These are phyloP conservation scores for Pythium pyrilobum DNA, from an alignment of 352 stramenopile genomes.

Conservation along the genomic window DNA sequence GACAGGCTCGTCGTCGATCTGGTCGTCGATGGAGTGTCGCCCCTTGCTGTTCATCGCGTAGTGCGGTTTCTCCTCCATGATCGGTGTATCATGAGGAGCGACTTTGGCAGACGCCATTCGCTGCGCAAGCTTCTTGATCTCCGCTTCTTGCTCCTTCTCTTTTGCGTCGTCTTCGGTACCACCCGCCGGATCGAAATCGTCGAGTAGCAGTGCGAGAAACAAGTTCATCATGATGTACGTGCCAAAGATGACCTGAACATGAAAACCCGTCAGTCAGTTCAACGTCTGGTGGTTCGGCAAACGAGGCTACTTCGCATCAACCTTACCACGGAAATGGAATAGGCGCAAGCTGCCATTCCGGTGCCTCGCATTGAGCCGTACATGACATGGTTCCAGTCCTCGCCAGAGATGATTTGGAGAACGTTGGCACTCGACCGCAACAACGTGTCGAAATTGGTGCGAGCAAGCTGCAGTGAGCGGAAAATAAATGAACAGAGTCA, in stretches of 20 bases:
- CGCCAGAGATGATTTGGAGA: constrained; percentile 92
- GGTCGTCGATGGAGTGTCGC: too few relatives aligned
- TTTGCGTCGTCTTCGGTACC: constrained; percentile 34
- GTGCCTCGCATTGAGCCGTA: constrained; percentile 89
- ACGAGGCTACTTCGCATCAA: too few relatives aligned
- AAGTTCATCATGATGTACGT: constrained; percentile 93
- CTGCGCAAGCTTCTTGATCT: constrained; percentile 36
- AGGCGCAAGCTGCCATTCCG: constrained; percentile 53
- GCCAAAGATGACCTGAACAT: constrained; percentile 60
- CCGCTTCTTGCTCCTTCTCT: constrained; percentile 47
- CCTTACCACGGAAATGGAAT: constrained; percentile 82
- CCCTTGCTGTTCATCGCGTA: not conserved
- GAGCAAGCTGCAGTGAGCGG: constrained; percentile 31
- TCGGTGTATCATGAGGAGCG: not conserved
- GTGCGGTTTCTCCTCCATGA: constrained; percentile 10
- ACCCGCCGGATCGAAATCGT: constrained; percentile 85
- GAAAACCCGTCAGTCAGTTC: not conserved
- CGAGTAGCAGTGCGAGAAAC: constrained; percentile 91
- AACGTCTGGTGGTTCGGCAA: not conserved
- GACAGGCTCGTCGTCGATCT: constrained; percentile 17
- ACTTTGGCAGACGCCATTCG: constrained; percentile 41
- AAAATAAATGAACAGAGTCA: not conserved
- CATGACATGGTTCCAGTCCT: constrained; percentile 95
- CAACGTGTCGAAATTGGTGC: constrained; percentile 89
- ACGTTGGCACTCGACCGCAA: constrained; percentile 78